These are phyloP conservation scores for Alternaria rosae DNA, from an alignment of 2,329 filamentous ascomycete genomes.

Conservation along the genomic window DNA sequence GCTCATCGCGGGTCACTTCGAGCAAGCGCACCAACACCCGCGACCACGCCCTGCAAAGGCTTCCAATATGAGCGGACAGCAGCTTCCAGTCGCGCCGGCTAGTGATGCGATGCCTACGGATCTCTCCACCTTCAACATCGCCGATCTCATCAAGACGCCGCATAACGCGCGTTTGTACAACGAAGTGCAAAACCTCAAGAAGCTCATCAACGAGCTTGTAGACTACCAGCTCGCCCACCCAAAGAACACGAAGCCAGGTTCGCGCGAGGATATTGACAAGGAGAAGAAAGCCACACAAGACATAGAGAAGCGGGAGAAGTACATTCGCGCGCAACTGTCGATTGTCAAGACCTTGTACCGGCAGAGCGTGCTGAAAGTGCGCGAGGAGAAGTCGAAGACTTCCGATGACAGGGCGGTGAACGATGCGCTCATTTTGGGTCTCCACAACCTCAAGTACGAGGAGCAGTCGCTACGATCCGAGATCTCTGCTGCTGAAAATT, in stretches of 20 bases:
- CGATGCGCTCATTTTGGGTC: constrained; percentile 86
- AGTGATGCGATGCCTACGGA: constrained; percentile 22
- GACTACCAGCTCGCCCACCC: constrained; percentile 43
- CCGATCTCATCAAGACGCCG: constrained; percentile 36
- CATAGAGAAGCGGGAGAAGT: constrained; percentile 66
- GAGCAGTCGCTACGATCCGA: constrained; percentile 89
- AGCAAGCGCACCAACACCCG: background rate
- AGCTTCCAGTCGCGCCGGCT: background rate
- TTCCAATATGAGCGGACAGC: constrained; percentile 17
- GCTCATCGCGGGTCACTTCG: background rate
- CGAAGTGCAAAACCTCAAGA: constrained; percentile 43
- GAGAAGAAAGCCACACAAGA: constrained; percentile 35
- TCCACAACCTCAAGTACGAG: constrained; percentile 97
- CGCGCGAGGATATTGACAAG: constrained; percentile 32
- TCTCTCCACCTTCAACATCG: constrained; percentile 30
- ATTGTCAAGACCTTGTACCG: constrained; percentile 76
- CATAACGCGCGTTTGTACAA: constrained; percentile 42
- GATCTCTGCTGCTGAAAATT: constrained; percentile 88
- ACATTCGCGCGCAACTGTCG: constrained; percentile 72
- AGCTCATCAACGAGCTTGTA: constrained; percentile 41
- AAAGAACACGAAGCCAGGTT: constrained; percentile 19
- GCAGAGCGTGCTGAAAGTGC: constrained; percentile 78
- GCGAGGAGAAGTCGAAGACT: constrained; percentile 85
- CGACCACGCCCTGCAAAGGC: background rate
- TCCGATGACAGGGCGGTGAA: constrained; percentile 89